Evolutionary conservation across 2,329 filamentous ascomycete genomes (phyloP), one percentile per base, ranked within the genome.

Genomic region (Colletotrichum abscissum): DNA sequence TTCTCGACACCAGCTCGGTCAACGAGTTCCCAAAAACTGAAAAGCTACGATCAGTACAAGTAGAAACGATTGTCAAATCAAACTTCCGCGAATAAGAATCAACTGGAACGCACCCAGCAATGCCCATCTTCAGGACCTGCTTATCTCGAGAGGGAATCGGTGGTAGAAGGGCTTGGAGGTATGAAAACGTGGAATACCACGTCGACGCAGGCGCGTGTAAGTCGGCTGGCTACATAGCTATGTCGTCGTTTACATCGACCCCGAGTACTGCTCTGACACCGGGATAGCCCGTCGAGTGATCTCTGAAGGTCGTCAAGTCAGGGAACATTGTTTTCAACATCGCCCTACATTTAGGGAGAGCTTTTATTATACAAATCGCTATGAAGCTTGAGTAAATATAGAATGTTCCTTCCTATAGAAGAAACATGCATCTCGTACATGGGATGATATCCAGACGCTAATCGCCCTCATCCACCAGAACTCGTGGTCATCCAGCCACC

Each of bases 331-430:
- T 9, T 33, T 8, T 33, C 30, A 33, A 2, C 30, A 33, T 33
- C 30, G 30, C 30, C 60, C 60, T 12, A 4, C 28, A 26, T 19
- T n/a, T 7, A 54, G 28, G 60, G 42, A 38, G 35, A 33, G 14
- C 60, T 24, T 54, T 19, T 26, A 35, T 24, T 63, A 54, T 54
- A 54, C 60, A 63, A 54, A 26, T 35, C 60, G 60, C 60, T 52
- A 12, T 54, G n/a, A 63, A 63, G 60, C 60, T 63, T 16, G 28
- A 26, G 12, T 63, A 35, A 38, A 35, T 26, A 63, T 7, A 19
- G 16, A 22, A 26, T 35, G 6, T 19, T 14, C 46, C 42, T 24
- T 6, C 14, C 46, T 22, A 19, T 4, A n/a, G 19, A 19, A 6
- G 42, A 5, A 38, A 38, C 12, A 26, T 28, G 16, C 9, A 54